A percentile compares a stretch with the other conserved stretches of the same genome.
Evolutionary conservation across 2,329 filamentous ascomycete genomes (phyloP).

Genomic region (Clonostachys byssicola): DNA sequence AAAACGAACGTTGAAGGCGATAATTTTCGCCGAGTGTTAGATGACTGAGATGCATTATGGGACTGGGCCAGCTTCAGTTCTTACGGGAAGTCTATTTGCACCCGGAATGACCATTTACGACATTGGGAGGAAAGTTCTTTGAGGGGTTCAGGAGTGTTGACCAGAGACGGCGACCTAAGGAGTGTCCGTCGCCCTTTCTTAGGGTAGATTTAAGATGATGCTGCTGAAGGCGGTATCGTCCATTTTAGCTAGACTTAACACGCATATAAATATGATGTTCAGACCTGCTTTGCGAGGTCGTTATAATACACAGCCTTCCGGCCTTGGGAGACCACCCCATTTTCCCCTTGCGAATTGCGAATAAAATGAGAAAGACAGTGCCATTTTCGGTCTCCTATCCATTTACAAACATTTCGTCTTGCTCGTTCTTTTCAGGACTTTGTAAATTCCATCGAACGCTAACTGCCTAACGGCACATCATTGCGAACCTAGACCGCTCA

Average conservation of each 20-base stretch:
- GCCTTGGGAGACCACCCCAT: no score
- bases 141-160: constrained; percentile 27
- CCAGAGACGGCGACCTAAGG: constrained; percentile 16
- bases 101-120: constrained; percentile 32
- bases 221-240: constrained; percentile 9
- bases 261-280: neutral
- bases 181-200: constrained; percentile 16
- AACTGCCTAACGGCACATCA: no score
- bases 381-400: no score
- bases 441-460: no score
- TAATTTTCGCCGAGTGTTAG: neutral
- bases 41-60: constrained; percentile 3
- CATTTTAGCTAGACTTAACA: constrained; percentile 1
- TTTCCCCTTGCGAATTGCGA: no score
- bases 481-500: no score
- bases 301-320: no score
- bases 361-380: no score
- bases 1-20: neutral
- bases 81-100: constrained; percentile 20
- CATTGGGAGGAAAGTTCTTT: constrained; percentile 20
- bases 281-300: neutral
- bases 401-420: no score
- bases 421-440: no score
- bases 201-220: constrained; percentile 22
- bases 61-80: constrained; percentile 7